These are phyloP conservation scores for Aureobasidium sp. DNA, from an alignment of 2,329 filamentous ascomycete genomes.

Conservation along the genomic window DNA sequence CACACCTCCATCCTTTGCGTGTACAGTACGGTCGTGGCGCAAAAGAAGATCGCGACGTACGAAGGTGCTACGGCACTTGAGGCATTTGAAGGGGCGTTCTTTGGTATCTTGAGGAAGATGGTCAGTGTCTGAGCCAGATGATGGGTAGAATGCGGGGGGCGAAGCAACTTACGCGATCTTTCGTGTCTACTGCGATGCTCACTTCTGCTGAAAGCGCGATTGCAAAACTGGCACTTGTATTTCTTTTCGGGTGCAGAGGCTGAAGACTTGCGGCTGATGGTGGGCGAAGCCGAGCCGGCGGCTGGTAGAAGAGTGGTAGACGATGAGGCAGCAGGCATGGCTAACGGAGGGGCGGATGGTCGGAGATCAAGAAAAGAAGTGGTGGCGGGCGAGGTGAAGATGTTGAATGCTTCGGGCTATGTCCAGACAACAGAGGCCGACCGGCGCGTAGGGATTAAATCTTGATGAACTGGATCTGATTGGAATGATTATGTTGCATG, in stretches of 20 bases:
- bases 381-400: constrained; percentile 18
- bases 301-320: constrained; percentile 57
- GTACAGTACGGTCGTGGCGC: constrained; percentile 94
- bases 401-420: constrained; percentile 19
- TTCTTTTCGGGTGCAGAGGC: constrained; percentile 80
- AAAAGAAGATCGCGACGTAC: constrained; percentile 93
- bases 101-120: constrained; percentile 68
- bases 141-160: background rate
- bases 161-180: constrained; percentile 77
- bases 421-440: constrained; percentile 23
- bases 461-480: constrained; percentile 26
- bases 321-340: constrained; percentile 62
- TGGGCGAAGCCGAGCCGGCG: constrained; percentile 56
- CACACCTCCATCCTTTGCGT: constrained; percentile 93
- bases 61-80: constrained; percentile 97
- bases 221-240: constrained; percentile 99
- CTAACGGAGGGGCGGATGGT: background rate
- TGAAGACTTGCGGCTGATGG: constrained; percentile 64
- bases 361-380: background rate
- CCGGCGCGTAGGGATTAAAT: constrained; percentile 34
- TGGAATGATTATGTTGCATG: constrained; percentile 23
- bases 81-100: constrained; percentile 96
- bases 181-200: constrained; percentile 97
- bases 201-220: constrained; percentile 92
- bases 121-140: background rate